Percentiles rank a stretch among this genome's conserved stretches.
phyloP scores from a whole-genome alignment of 768 basidiomycete species.

The Naganishia friedmannii region DNA sequence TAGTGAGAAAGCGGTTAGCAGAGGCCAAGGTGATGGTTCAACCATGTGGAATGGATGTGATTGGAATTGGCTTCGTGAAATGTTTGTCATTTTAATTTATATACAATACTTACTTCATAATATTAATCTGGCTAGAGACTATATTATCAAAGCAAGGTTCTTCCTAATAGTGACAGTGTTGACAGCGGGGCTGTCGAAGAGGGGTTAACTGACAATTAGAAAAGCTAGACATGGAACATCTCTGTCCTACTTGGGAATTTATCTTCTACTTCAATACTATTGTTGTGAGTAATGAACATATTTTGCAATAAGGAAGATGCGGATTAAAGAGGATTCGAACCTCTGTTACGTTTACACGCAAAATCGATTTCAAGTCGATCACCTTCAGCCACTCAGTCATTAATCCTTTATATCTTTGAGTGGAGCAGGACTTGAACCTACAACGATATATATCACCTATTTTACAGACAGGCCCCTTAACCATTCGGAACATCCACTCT shows the following conservation, averaged over 20 bases:
- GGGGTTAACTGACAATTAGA: too few species aligned
- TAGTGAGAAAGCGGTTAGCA: not conserved
- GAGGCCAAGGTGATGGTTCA: conserved; percentile 20
- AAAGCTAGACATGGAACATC: conserved; percentile 11
- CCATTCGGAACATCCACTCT: too few species aligned
- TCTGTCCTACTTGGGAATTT: not conserved
- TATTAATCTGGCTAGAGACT: not conserved
- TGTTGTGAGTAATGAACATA: not conserved
- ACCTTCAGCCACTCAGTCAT: conserved; percentile 21
- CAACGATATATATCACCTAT: conserved; percentile 19
- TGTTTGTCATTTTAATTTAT: conserved; percentile 18
- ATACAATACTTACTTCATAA: conserved; percentile 3
- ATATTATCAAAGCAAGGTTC: not conserved
- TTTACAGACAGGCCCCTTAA: conserved; percentile 15
- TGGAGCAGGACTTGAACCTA: conserved; percentile 20
- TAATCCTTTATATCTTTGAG: conserved; percentile 9
- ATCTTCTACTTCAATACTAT: not conserved
- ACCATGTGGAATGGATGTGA: conserved; percentile 17
- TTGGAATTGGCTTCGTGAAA: conserved; percentile 18
- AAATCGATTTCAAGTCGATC: conserved; percentile 21
- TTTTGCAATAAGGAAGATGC: conserved; percentile 17
- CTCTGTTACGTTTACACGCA: conserved; percentile 22
- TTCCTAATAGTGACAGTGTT: too few species aligned
- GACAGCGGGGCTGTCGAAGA: too few species aligned
- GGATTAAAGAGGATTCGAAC: conserved; percentile 22